Base-by-base conservation (phyloP, 257 asterid genomes). In the Nemophila menziesii region DNA sequence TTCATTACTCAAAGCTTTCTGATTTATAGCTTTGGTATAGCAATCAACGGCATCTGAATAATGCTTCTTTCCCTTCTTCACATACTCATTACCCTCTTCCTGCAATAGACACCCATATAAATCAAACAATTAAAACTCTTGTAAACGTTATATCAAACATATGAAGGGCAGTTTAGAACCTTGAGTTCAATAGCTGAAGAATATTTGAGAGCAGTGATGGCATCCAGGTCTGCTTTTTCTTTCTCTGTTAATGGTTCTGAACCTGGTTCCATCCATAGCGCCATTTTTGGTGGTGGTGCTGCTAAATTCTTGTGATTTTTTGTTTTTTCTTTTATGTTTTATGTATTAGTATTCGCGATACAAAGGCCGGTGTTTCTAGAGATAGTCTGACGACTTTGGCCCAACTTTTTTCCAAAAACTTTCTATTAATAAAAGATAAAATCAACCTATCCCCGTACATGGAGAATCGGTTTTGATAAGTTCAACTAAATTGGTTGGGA, bases 1-100 rank as follows among this genome's bases (percentile, higher is more conserved):
- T 5, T 92, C 50, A 69, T 79, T 80, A 43, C 60, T 55, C 49
- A 84, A 73, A 10, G 87, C 87, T 56, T 78, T 85, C 75, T 84
- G 98, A 66, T 81, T 74, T 61, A 89, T 77, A 38, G 94, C 94
- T 70, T 85, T 70, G 12, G 87, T 78, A 53, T 89, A 89, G 83
- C 98, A 84, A 61, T 89, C 89, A 66, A 81, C 54, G 42, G 96
- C 96, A 60, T 76, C 93, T 5, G 72, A 56, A 58, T 84, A 89
- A 44, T 81, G 86, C 55, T 68, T 85, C 58, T 77, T 89, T 52
- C 98, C 96, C 63, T 44, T 74, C 63, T 74, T 84, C 16, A 89
- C 93, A 63, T 48, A 69, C 55, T 81, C 92, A 44, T 89, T 89
- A 20, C 98, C 96, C 15, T 81, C 44, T 58, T 89, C 96, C 96